These are phyloP conservation scores for Nectriaceae sp. DNA, from an alignment of 2,329 filamentous ascomycete species.

Conservation along the genomic window DNA sequence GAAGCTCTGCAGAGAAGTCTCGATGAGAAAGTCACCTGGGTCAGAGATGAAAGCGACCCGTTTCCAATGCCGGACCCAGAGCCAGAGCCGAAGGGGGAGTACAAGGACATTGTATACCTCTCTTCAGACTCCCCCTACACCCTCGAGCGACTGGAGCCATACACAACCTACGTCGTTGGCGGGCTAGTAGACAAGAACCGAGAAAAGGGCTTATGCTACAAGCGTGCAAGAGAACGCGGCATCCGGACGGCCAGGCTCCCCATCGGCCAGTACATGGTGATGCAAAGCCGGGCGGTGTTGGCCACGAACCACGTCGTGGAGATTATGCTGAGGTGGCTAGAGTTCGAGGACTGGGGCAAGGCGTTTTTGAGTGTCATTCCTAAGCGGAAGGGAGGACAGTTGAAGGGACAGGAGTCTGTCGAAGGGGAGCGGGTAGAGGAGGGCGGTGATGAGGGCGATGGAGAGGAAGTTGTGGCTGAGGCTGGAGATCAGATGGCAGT, in stretches of 20 bases:
- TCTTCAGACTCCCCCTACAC: slow-evolving; percentile 89
- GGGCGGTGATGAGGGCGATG: slow-evolving; percentile 29
- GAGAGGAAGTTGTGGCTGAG: slow-evolving; percentile 24
- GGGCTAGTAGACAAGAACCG: slow-evolving; percentile 95
- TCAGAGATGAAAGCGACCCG: slow-evolving; percentile 33
- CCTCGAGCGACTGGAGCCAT: slow-evolving; percentile 78
- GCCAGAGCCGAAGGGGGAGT: slow-evolving; percentile 33
- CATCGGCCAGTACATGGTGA: slow-evolving; percentile 92
- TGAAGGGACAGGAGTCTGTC: slow-evolving; percentile 49
- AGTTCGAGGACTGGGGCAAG: slow-evolving; percentile 86
- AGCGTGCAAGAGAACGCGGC: slow-evolving; percentile 70
- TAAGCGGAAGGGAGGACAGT: slow-evolving; percentile 78
- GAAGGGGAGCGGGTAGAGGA: slow-evolving; percentile 26
- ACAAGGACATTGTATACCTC: slow-evolving; percentile 73
- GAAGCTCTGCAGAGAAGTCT: slow-evolving; percentile 54
- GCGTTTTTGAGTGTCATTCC: slow-evolving; percentile 90
- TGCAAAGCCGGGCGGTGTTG: slow-evolving; percentile 83
- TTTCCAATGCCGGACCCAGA: slow-evolving; percentile 37
- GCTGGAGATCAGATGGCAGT: background rate
- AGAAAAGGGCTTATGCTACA: slow-evolving; percentile 92
- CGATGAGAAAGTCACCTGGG: slow-evolving; percentile 32
- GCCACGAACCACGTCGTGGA: slow-evolving; percentile 96
- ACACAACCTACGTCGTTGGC: slow-evolving; percentile 90
- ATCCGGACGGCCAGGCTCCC: slow-evolving; percentile 89
- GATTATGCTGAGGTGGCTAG: slow-evolving; percentile 93